Base-by-base conservation (phyloP, 2,329 filamentous ascomycete genomes). In the Trichophyton simii region DNA sequence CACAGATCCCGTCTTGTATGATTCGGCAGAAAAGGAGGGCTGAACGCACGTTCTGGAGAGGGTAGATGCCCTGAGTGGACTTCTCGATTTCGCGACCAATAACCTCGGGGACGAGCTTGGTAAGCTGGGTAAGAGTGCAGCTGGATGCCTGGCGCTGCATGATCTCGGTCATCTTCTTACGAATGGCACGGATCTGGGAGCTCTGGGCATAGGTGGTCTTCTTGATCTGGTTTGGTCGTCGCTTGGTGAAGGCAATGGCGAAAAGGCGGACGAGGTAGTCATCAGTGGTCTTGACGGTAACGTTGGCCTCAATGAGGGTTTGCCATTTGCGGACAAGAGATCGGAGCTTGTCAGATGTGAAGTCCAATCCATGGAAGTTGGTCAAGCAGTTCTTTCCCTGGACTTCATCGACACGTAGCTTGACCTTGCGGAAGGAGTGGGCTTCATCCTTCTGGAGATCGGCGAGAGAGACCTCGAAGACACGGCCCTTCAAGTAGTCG, bases 301-400 rank as follows among this genome's bases (percentile, higher is more conserved):
- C 87, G 80, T 99, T 99, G 83, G 94, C 94, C 86, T 99, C 94
- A 72, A 99, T 97, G 75, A 99, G 85, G 67, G 91, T 87, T 82
- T 99, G 94, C 94, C 94, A 99, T 84, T 99, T 99, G 83, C 94
- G 91, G 72, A 99, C 94, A 69, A 99, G 87, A 67, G 94, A 97
- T 77, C 94, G 89, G 73, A 99, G 88, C 86, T 99, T 99, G 87
- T 99, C 94, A 72, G 94, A 96, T 77, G 94, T 99, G 88, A 99
- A 97, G 83, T 99, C 94, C 78, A 99, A 87, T 72, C 94, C 94
- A 87, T 99, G 91, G 88, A 99, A 99, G 87, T 96, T 96, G 84
- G 94, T 97, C 80, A 99, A 82, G 83, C 94, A 97, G 87, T 96
- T 97, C 87, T 96, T 96, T 84, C 94, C 94, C 83, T 99, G 94